A percentile compares a stretch with the other conserved stretches of the same genome.
Evolutionary conservation across 768 basidiomycete genomes (phyloP).

Genomic region (Cantharellus anzutake): DNA sequence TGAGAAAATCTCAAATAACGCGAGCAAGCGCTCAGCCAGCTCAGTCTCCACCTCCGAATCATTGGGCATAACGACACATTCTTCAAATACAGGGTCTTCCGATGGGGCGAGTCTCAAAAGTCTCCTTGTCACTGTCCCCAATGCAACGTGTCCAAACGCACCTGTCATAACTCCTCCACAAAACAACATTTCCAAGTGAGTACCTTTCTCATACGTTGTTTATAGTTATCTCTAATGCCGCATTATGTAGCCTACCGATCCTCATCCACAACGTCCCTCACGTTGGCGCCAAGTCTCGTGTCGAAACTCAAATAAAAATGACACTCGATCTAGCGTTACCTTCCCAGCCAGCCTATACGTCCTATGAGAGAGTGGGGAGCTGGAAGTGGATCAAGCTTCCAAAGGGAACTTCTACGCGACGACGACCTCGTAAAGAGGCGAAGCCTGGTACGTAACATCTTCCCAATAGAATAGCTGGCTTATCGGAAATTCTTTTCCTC

Average conservation of each 20-base stretch:
- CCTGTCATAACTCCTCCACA: neutral
- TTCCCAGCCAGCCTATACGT: conserved; percentile 19
- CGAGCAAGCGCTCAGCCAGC: neutral
- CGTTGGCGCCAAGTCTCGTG: conserved; percentile 71
- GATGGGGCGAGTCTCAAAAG: neutral
- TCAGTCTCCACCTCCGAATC: neutral
- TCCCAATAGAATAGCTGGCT: conserved; percentile 3
- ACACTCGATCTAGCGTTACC: conserved; percentile 42
- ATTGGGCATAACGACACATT: neutral
- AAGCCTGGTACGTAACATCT: conserved; percentile 40
- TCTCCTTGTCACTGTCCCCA: neutral
- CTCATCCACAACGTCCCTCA: conserved; percentile 70
- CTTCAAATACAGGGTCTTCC: neutral
- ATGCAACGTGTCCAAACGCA: conserved; percentile 2
- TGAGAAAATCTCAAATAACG: neutral
- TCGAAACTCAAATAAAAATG: conserved; percentile 88
- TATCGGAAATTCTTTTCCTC: conserved; percentile 11
- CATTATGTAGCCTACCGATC: conserved; percentile 42
- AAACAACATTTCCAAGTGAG: neutral
- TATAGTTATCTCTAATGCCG: conserved; percentile 1
- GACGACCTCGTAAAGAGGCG: conserved; percentile 62
- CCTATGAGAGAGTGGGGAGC: conserved; percentile 63
- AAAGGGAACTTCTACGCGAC: conserved; percentile 67
- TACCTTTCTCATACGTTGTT: conserved; percentile 1
- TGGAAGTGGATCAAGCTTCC: conserved; percentile 82